A percentile compares a stretch with the other conserved stretches of the same genome.
phyloP scores from a whole-genome alignment of 2,329 filamentous ascomycete species.

The Tolypocladium endophyticum region DNA sequence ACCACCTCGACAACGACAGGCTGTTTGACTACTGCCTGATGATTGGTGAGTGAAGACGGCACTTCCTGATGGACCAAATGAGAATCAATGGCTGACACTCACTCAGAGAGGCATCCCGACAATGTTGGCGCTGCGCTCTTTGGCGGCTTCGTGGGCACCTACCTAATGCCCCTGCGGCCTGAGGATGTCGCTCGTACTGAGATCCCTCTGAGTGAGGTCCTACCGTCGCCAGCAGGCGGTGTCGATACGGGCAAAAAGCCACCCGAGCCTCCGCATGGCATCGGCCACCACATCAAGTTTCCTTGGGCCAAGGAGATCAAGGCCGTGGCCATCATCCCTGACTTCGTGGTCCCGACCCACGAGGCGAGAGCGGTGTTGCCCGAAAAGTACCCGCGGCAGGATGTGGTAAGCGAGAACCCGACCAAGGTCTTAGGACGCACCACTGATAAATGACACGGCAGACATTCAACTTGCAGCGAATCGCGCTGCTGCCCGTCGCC shows the following conservation, averaged over 20 bases:
- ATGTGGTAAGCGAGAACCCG: constrained; percentile 55
- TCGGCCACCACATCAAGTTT: constrained; percentile 95
- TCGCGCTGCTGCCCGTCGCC: constrained; percentile 81
- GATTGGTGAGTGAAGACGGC: constrained; percentile 53
- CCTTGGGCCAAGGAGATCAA: constrained; percentile 92
- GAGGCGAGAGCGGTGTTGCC: constrained; percentile 82
- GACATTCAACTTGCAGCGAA: constrained; percentile 88
- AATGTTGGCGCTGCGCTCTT: constrained; percentile 93
- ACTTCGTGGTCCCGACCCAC: constrained; percentile 93
- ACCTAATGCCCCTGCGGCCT: constrained; percentile 82
- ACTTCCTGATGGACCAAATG: not conserved
- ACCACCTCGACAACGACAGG: constrained; percentile 62
- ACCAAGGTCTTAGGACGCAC: not conserved
- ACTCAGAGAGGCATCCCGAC: constrained; percentile 71
- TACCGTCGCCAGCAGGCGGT: constrained; percentile 82
- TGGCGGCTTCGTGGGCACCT: constrained; percentile 93
- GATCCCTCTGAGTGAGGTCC: constrained; percentile 87
- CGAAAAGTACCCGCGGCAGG: constrained; percentile 63
- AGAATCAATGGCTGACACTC: not conserved
- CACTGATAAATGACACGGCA: constrained; percentile 13
- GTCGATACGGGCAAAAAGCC: constrained; percentile 80
- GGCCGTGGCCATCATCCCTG: constrained; percentile 88
- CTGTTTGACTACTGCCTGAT: constrained; percentile 95
- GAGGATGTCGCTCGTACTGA: constrained; percentile 85
- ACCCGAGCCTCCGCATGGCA: constrained; percentile 80